Base-by-base conservation (phyloP, 345 rosid species). In the Salix udensis region DNA sequence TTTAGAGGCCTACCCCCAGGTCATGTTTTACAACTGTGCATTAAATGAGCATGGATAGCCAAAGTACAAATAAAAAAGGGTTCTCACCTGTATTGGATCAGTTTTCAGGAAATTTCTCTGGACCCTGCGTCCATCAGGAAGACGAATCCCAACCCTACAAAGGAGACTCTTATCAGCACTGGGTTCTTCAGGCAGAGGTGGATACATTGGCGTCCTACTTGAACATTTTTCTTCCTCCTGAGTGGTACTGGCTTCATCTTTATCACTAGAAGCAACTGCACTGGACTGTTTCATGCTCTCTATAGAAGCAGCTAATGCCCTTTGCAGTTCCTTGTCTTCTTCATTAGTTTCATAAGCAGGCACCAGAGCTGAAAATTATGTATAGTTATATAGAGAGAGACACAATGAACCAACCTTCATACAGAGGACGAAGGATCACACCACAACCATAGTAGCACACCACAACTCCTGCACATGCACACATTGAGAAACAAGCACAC, bases 141-240 rank as follows among this genome's bases (percentile, higher is more conserved):
- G 90, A 77, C 99, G 97, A 42, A 96, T 82, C 73, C 98, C 98
- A 71, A 96, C 94, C 87, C 97, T 88, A 82, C 99, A 96, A 53
- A 89, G 79, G 28, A 90, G 80, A 70, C 84, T 88, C 69, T 89
- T 90, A 74, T 96, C 96, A 60, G 88, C 91, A 46, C 86, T 92
- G 26, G 98, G 96, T 83, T 96, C 98, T 82, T 91, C 94, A n/a
- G 93, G 94, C 21, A 96, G 87, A 66, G 92, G 85, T 39, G 92
- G 99, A 79, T 86, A 96, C 21, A 81, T 70, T 50, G 90, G 85
- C 46, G 80, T 83, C 76, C 84, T 75, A 10, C 86, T 69, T 21
- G 83, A 65, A 67, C 76, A 76, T 39, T 85, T 36, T 79, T 86
- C 85, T 76, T 83, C 90, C 50, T 78, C 88, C 74, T 84, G 67